These are phyloP conservation scores for Candida ovalis DNA, from an alignment of 805 yeast species.

Conservation along the genomic window DNA sequence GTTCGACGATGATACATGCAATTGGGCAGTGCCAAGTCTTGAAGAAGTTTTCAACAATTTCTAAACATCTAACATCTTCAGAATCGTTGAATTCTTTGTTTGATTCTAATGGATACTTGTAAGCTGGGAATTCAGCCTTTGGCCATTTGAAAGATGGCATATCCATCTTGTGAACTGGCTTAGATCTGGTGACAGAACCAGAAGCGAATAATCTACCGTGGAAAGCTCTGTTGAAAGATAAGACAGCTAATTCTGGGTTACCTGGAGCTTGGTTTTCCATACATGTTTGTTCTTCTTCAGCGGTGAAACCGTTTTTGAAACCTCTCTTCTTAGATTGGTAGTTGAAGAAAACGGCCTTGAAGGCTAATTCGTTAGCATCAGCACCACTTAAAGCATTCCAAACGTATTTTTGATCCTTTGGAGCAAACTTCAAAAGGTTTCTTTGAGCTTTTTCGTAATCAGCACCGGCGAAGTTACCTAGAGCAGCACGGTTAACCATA, in stretches of 20 bases:
- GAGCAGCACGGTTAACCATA: slow-evolving; percentile 77
- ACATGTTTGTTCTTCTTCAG: slow-evolving; percentile 64
- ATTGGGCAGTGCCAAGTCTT: slow-evolving; percentile 68
- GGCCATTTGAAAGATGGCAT: slow-evolving; percentile 97
- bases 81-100: slow-evolving; percentile 73
- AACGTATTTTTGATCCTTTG: slow-evolving; percentile 67
- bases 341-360: slow-evolving; percentile 84
- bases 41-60: slow-evolving; percentile 68
- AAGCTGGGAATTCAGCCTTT: slow-evolving; percentile 82
- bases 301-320: slow-evolving; percentile 51
- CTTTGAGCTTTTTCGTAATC: slow-evolving; percentile 50
- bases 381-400: slow-evolving; percentile 86
- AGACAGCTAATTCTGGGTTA: slow-evolving; percentile 77
- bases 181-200: slow-evolving; percentile 86
- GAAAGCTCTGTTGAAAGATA: slow-evolving; percentile 86
- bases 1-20: slow-evolving; percentile 88
- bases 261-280: slow-evolving; percentile 88
- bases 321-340: slow-evolving; percentile 71
- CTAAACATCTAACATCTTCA: slow-evolving; percentile 82
- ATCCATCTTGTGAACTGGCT: slow-evolving; percentile 90
- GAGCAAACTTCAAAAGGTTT: slow-evolving; percentile 69
- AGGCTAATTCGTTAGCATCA: slow-evolving; percentile 85
- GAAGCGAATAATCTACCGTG: slow-evolving; percentile 95
- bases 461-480: slow-evolving; percentile 74
- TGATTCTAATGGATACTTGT: slow-evolving; percentile 74